Base-by-base conservation (phyloP, 306 rosid species). In the Elaeagnus macrophylla region DNA sequence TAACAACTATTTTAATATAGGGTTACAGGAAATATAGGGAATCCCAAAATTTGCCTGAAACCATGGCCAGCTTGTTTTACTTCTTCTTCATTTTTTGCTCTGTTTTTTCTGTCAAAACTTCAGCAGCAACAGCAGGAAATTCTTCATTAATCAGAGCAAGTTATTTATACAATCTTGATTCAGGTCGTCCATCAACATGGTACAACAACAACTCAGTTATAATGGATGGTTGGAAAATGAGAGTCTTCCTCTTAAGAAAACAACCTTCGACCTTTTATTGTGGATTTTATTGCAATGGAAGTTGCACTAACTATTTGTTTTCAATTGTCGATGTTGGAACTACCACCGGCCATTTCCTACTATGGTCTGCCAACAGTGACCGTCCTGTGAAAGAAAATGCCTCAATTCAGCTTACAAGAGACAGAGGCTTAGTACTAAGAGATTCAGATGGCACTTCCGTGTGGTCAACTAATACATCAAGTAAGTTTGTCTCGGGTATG, bases 181-280 rank as follows among this genome's bases (percentile, higher is more conserved):
- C 65, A 37, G 55, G 54, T 35, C 54, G 36, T 17, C 44, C 65
- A 17, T 48, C 56, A 17, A 60, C 55, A 60, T 60, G 62, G 65
- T 60, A 32, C 64, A 46, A 45, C 55, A 37, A 37, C 52, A 59
- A 60, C 42, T 48, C 55, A 7, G 47, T 60, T n/a, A 37, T 16
- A 36, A 60, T 60, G 55, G 65, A 60, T 6, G 53, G 51, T 0
- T 20, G 65, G 64, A 47, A 60, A 17, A 48, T 60, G 65, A 60
- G 48, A 15, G 38, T 57, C 7, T 3, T 43, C 50, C 62, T 57
- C 36, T 7, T 43, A 42, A 56, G 40, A 56, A 36, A 56, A 18
- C 48, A 16, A 7, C 12, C 10, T 12, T 12, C 36, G 5, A 53
- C 56, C 0, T 60, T 60, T 15, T 60, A 48, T 25, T 49, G 65